Evolutionary conservation across 306 rosid species (phyloP), one percentile per base, ranked within the genome.

Genomic region (Acacia crassicarpa): DNA sequence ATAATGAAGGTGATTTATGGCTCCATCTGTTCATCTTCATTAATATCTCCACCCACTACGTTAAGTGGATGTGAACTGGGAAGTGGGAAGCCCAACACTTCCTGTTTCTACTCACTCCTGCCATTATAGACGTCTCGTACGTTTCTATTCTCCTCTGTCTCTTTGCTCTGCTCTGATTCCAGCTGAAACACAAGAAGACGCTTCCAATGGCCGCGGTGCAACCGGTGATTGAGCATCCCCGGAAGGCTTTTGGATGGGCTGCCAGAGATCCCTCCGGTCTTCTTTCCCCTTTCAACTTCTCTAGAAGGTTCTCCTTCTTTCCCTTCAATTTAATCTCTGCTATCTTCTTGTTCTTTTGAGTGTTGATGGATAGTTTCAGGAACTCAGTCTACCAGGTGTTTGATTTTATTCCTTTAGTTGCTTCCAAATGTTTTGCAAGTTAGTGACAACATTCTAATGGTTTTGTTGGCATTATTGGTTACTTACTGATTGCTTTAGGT

Each of bases 221-320:
- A 30, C 72, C 73, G 1, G 73, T 72, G 23, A 6, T 0, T 27
- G 78, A 80, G 78, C 83, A 80, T 74, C 73, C 78, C 65, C 49
- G 10, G 3, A 72, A 80, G 63, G 78, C 83, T 16, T 61, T 45
- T 14, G 83, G 83, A 20, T 80, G 83, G 83, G 83, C 83, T 5
- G 83, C 83, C 44, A 80, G 73, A 70, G 83, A 70, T 43, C 1
- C 56, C 12, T 79, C 83, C 46, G 84, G 88, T 14, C 15, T 71
- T 35, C 88, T 81, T 56, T 81, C 88, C 12, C 87, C 87, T 13
- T 80, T 84, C 43, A 58, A 74, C 8, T 84, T 84, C 84, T 81
- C 81, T 6, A 32, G 88, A 81, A 81, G 87, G 87, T 81, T 4
- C 51, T n/a, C 16, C 5, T 8, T 10, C 45, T 25, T 22, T 8